Evolutionary conservation across 2,329 filamentous ascomycete species (phyloP).

Genomic region (Aspergillus proliferans): DNA sequence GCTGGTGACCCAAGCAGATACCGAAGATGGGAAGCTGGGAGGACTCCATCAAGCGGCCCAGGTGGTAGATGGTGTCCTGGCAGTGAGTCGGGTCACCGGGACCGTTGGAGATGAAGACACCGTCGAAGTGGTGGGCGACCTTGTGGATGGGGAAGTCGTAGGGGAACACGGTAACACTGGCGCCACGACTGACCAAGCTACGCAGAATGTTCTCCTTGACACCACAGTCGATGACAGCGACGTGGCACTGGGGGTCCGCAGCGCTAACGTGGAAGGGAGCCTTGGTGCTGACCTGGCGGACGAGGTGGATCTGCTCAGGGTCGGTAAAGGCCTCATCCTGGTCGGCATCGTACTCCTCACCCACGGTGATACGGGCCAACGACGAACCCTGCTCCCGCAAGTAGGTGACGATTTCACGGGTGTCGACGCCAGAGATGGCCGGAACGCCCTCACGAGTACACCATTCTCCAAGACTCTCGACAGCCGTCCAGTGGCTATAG

Average conservation of each 20-base stretch:
- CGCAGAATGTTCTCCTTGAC: slow-evolving; percentile 99
- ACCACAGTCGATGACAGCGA: slow-evolving; percentile 94
- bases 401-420: slow-evolving; percentile 90
- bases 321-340: slow-evolving; percentile 96
- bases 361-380: slow-evolving; percentile 85
- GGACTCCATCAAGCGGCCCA: slow-evolving; percentile 81
- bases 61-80: slow-evolving; percentile 87
- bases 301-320: slow-evolving; percentile 92
- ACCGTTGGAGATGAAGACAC: slow-evolving; percentile 98
- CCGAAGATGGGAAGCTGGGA: slow-evolving; percentile 93
- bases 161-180: slow-evolving; percentile 89
- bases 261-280: slow-evolving; percentile 93
- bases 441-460: slow-evolving; percentile 94
- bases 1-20: slow-evolving; percentile 95
- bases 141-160: slow-evolving; percentile 98
- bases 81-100: slow-evolving; percentile 97
- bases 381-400: slow-evolving; percentile 96
- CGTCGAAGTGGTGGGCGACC: slow-evolving; percentile 94
- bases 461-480: slow-evolving; percentile 89
- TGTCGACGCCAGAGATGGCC: slow-evolving; percentile 94
- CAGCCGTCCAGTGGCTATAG: slow-evolving; percentile 98
- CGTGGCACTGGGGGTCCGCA: slow-evolving; percentile 73
- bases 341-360: slow-evolving; percentile 96
- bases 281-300: slow-evolving; percentile 95
- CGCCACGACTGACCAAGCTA: slow-evolving; percentile 83